These are phyloP conservation scores for Neurospora sp. DNA, from an alignment of 495 filamentous ascomycete genomes.

Conservation along the genomic window DNA sequence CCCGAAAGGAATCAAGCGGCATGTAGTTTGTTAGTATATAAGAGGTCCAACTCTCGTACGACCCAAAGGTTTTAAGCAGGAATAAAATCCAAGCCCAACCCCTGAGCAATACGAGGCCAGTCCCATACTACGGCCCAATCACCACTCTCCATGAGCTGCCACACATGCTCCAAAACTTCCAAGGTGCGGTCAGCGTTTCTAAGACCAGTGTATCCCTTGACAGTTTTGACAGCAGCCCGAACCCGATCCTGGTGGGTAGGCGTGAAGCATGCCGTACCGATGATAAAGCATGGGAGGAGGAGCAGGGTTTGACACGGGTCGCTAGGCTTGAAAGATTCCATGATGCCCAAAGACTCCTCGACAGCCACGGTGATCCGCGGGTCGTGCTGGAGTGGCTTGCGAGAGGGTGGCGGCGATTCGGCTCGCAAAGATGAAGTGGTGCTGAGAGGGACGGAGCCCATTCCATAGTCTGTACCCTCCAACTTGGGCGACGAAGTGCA, in stretches of 20 bases:
- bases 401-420: conserved; percentile 41
- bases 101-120: conserved; percentile 72
- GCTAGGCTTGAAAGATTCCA: conserved; percentile 47
- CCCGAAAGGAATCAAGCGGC: neutral
- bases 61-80: conserved; percentile 22
- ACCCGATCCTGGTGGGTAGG: conserved; percentile 59
- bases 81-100: conserved; percentile 75
- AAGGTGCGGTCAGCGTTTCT: conserved; percentile 71
- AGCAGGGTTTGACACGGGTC: conserved; percentile 63
- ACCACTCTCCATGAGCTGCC: conserved; percentile 70
- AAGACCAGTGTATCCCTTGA: conserved; percentile 69
- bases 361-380: conserved; percentile 64
- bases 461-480: neutral
- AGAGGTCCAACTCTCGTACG: neutral
- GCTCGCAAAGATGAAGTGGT: conserved; percentile 4
- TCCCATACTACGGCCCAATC: conserved; percentile 74
- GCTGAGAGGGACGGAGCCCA: neutral
- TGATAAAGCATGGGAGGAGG: conserved; percentile 77
- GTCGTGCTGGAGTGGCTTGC: conserved; percentile 36
- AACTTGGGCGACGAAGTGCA: conserved; percentile 29
- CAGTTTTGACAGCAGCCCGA: conserved; percentile 52
- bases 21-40: neutral
- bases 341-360: conserved; percentile 61
- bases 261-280: conserved; percentile 79
- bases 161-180: conserved; percentile 68